Percentiles rank a stretch among this genome's conserved stretches.
Conservation (phyloP, 768 basidiomycete genomes). For the Saitozyma sp. region DNA sequence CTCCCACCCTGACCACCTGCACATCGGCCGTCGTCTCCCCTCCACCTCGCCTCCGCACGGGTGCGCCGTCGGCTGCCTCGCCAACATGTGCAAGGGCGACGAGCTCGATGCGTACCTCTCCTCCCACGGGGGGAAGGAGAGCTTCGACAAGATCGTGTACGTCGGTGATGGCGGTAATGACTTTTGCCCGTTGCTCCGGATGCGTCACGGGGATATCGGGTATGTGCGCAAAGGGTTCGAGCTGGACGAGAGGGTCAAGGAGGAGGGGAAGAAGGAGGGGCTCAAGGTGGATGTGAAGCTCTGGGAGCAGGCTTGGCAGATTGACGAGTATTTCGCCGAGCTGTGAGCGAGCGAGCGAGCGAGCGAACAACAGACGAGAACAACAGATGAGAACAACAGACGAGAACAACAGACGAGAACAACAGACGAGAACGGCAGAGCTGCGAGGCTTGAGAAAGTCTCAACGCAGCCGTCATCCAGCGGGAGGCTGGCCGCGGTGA, state of each 20-base stretch:
- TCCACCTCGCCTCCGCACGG: constrained; percentile 74
- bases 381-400: no score
- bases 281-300: constrained; percentile 72
- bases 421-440: no score
- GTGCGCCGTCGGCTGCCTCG: constrained; percentile 83
- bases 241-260: constrained; percentile 72
- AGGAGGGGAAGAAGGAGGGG: constrained; percentile 66
- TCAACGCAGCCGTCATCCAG: no score
- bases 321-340: constrained; percentile 64
- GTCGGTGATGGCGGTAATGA: constrained; percentile 95
- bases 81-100: constrained; percentile 99
- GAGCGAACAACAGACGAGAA: no score
- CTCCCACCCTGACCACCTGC: constrained; percentile 63
- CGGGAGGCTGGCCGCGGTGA: no score
- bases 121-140: constrained; percentile 58
- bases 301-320: constrained; percentile 96
- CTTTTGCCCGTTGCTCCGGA: constrained; percentile 83
- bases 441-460: no score
- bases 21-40: constrained; percentile 72
- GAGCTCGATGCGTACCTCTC: constrained; percentile 82
- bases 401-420: no score
- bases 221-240: constrained; percentile 77
- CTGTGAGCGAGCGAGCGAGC: no score
- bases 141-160: constrained; percentile 78
- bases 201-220: constrained; percentile 77